Conservation (phyloP, 2,329 filamentous ascomycete species). For the Neofusicoccum ribis region DNA sequence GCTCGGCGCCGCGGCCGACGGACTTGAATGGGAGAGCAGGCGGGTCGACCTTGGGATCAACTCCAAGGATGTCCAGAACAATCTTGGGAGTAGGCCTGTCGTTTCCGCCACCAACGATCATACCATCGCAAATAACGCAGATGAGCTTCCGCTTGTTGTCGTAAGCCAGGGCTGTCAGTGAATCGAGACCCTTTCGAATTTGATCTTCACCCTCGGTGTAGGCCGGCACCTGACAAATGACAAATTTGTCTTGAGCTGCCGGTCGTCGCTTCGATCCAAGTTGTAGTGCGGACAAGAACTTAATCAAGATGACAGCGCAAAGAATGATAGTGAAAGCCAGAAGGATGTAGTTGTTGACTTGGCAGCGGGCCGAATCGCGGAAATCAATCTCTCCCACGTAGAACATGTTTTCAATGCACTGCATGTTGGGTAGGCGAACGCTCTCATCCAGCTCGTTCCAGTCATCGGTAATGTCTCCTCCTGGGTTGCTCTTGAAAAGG, state of each 20-base stretch:
- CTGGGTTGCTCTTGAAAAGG: slow-evolving; percentile 72
- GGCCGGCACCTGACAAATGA: slow-evolving; percentile 96
- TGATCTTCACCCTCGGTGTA: slow-evolving; percentile 98
- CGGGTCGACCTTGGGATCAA: slow-evolving; percentile 94
- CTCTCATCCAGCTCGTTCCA: slow-evolving; percentile 60
- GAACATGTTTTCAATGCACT: slow-evolving; percentile 81
- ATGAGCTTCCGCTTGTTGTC: slow-evolving; percentile 99
- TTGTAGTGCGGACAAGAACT: slow-evolving; percentile 91
- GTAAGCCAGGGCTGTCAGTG: slow-evolving; percentile 89
- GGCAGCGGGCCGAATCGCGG: slow-evolving; percentile 71
- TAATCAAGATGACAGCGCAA: slow-evolving; percentile 75
- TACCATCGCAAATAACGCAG: slow-evolving; percentile 93
- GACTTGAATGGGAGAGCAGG: slow-evolving; percentile 93
- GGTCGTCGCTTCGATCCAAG: slow-evolving; percentile 90
- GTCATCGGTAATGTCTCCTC: slow-evolving; percentile 70
- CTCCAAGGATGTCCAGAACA: slow-evolving; percentile 92
- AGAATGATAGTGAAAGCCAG: slow-evolving; percentile 84
- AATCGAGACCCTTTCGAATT: slow-evolving; percentile 87
- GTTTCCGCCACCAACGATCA: slow-evolving; percentile 94
- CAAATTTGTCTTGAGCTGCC: slow-evolving; percentile 93
- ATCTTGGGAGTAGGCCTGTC: slow-evolving; percentile 97
- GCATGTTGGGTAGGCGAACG: slow-evolving; percentile 66
- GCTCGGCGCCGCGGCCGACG: slow-evolving; percentile 82
- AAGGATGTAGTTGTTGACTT: slow-evolving; percentile 88
- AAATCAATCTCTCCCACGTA: slow-evolving; percentile 85